phyloP scores from a whole-genome alignment of 148 eudicot genomes.

The Persicaria maculosa region DNA sequence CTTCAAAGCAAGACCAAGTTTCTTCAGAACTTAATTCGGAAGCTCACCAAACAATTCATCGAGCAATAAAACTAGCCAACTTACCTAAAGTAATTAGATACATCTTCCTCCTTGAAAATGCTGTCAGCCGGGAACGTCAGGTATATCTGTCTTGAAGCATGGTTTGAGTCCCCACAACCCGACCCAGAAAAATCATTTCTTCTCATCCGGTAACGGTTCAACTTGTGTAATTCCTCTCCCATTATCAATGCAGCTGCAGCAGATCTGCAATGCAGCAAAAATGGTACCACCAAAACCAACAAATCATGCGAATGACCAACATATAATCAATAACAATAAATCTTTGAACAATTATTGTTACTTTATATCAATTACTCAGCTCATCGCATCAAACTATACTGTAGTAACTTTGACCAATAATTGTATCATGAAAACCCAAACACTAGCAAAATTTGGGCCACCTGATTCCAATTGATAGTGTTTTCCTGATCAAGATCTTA shows the following conservation, averaged over 20 bases:
- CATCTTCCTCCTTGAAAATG: slow-evolving; percentile 6
- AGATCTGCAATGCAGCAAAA: neutral
- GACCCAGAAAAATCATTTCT: neutral
- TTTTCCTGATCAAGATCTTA: no score
- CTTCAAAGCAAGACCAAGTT: neutral
- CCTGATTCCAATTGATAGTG: no score
- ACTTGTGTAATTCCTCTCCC: neutral
- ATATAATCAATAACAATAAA: no score
- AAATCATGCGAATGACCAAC: neutral
- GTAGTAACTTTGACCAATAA: neutral
- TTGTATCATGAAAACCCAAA: no score
- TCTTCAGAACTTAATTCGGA: neutral
- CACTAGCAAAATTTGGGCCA: no score
- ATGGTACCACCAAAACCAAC: neutral
- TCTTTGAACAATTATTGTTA: neutral
- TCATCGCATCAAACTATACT: neutral
- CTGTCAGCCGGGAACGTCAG: neutral
- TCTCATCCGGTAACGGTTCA: neutral
- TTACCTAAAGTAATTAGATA: slow-evolving; percentile 7
- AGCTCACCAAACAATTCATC: neutral
- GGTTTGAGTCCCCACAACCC: slow-evolving; percentile 1
- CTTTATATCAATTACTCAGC: neutral
- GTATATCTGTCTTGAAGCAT: neutral
- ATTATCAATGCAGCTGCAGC: neutral
- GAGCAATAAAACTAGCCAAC: neutral